phyloP scores from a whole-genome alignment of 305 asterid genomes.

The Fraxinus albicans region DNA sequence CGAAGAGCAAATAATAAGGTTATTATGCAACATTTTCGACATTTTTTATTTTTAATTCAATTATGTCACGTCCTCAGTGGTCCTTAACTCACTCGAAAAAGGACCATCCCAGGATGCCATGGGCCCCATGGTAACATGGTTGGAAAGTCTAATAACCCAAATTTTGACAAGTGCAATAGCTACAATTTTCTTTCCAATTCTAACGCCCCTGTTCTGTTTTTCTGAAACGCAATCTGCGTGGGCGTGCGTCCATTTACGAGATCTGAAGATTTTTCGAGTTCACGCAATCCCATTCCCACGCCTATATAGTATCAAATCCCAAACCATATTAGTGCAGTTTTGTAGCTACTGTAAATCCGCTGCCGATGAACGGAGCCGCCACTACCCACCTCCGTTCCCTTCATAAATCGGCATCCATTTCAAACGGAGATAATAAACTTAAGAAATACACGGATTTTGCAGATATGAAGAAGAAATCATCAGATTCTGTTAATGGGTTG shows the following conservation, averaged over 20 bases:
- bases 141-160: not conserved
- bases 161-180: not conserved
- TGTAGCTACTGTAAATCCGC: not conserved
- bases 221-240: not conserved
- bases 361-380: conserved; percentile 37
- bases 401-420: not conserved
- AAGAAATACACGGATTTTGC: conserved; percentile 5
- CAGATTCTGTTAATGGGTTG: conserved; percentile 3
- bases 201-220: not conserved
- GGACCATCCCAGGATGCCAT: not conserved
- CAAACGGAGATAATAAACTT: conserved; percentile 11
- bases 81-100: not conserved
- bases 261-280: not conserved
- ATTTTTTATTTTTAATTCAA: no score
- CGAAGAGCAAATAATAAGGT: not conserved
- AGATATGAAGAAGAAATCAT: conserved; percentile 28
- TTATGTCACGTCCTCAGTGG: not conserved
- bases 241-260: not conserved
- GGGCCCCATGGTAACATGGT: not conserved
- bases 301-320: not conserved
- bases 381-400: conserved; percentile 30
- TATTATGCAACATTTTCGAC: not conserved
- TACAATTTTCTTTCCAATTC: not conserved
- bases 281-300: not conserved
- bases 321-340: not conserved